Evolutionary conservation across 169 alveolate genomes (phyloP).

Genomic region (Eimeria falciformis): DNA sequence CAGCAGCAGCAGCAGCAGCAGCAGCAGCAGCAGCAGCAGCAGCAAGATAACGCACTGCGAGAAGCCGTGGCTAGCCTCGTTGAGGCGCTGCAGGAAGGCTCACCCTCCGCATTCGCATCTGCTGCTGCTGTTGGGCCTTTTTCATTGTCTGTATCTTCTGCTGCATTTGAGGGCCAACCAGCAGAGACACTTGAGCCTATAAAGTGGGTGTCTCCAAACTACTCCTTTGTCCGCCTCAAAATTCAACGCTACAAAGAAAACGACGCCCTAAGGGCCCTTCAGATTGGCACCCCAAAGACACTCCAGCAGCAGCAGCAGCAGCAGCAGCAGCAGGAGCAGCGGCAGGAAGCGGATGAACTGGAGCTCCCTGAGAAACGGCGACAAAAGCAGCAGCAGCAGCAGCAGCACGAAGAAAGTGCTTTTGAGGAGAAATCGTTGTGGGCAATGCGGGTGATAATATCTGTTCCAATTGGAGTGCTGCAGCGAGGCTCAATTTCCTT

Average conservation of each 20-base stretch:
- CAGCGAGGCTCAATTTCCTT: conserved; percentile 23
- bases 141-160: neutral
- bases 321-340: conserved; percentile 59
- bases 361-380: too few relatives aligned
- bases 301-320: conserved; percentile 24
- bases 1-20: neutral
- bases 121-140: conserved; percentile 6
- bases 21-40: conserved; percentile 53
- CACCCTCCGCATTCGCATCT: neutral
- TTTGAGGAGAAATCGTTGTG: neutral
- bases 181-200: neutral
- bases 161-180: neutral
- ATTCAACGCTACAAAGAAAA: conserved; percentile 17
- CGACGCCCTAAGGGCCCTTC: neutral
- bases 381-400: conserved; percentile 15
- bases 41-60: neutral
- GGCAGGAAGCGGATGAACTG: neutral
- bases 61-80: conserved; percentile 15
- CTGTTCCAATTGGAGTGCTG: conserved; percentile 69
- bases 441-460: conserved; percentile 50
- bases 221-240: conserved; percentile 2
- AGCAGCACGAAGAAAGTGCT: neutral
- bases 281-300: neutral
- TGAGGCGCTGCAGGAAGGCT: conserved; percentile 33
- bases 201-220: conserved; percentile 30